These are phyloP conservation scores for Physaria fendleri DNA, from an alignment of 345 rosid genomes.

Conservation along the genomic window DNA sequence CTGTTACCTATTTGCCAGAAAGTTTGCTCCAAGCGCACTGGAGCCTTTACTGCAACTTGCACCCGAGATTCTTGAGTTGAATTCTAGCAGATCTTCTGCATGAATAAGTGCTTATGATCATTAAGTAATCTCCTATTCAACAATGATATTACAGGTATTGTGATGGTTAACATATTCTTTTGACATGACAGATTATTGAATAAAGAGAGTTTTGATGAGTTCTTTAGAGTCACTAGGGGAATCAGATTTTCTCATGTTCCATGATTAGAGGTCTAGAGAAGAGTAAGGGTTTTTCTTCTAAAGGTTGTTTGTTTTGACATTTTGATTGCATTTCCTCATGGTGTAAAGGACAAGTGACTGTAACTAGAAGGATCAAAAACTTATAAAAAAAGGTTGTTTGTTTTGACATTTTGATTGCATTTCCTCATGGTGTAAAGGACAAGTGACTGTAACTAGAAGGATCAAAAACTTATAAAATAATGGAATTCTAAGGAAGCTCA, in stretches of 20 bases:
- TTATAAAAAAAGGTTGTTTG: neutral
- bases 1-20: conserved; percentile 75
- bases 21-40: conserved; percentile 73
- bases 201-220: conserved; percentile 6
- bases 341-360: neutral
- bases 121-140: neutral
- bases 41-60: conserved; percentile 52
- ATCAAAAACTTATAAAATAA: neutral
- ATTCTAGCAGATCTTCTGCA: conserved; percentile 25
- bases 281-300: neutral
- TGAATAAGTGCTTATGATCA: neutral
- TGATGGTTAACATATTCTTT: conserved; percentile 7
- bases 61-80: conserved; percentile 47
- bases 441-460: neutral
- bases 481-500: no score
- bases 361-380: neutral
- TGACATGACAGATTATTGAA: conserved; percentile 10
- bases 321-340: neutral
- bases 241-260: neutral
- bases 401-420: neutral
- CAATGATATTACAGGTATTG: conserved; percentile 6
- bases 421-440: neutral
- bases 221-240: neutral
- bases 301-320: neutral
- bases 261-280: neutral